phyloP scores from a whole-genome alignment of 2,329 filamentous ascomycete species.

The Didymellaceae sp. region DNA sequence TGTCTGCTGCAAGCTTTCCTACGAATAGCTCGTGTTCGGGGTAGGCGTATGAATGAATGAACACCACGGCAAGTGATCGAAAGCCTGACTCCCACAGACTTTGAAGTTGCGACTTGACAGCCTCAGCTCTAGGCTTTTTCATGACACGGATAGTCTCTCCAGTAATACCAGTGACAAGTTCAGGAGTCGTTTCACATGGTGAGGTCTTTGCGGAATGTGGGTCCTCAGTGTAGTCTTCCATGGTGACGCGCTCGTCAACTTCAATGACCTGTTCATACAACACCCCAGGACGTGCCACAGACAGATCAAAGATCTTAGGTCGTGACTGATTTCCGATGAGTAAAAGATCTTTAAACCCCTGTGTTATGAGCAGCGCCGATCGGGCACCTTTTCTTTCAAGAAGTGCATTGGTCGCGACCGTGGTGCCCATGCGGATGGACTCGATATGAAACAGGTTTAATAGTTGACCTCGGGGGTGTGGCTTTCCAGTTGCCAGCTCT shows the following conservation, averaged over 20 bases:
- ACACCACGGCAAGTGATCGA: constrained; percentile 46
- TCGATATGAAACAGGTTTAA: constrained; percentile 8
- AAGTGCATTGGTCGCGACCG: constrained; percentile 42
- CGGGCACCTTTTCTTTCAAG: constrained; percentile 40
- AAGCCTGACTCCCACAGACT: constrained; percentile 43
- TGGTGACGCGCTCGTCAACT: constrained; percentile 29
- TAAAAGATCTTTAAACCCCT: constrained; percentile 40
- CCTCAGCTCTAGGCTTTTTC: constrained; percentile 25
- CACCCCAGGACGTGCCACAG: constrained; percentile 24
- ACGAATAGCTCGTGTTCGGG: constrained; percentile 39
- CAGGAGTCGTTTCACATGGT: constrained; percentile 10
- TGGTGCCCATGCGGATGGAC: constrained; percentile 36
- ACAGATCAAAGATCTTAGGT: constrained; percentile 38
- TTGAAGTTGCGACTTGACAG: constrained; percentile 1
- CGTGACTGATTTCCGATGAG: constrained; percentile 44
- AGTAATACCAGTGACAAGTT: constrained; percentile 30
- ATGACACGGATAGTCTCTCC: constrained; percentile 39
- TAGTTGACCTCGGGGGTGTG: background rate
- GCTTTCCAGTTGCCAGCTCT: constrained; percentile 12
- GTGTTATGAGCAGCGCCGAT: constrained; percentile 35
- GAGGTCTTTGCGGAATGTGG: constrained; percentile 10
- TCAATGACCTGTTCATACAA: constrained; percentile 25
- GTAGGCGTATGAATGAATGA: constrained; percentile 44
- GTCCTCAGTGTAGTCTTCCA: constrained; percentile 45
- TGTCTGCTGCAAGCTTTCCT: constrained; percentile 34